Base-by-base conservation (phyloP, 306 rosid genomes). In the Delonix regia region DNA sequence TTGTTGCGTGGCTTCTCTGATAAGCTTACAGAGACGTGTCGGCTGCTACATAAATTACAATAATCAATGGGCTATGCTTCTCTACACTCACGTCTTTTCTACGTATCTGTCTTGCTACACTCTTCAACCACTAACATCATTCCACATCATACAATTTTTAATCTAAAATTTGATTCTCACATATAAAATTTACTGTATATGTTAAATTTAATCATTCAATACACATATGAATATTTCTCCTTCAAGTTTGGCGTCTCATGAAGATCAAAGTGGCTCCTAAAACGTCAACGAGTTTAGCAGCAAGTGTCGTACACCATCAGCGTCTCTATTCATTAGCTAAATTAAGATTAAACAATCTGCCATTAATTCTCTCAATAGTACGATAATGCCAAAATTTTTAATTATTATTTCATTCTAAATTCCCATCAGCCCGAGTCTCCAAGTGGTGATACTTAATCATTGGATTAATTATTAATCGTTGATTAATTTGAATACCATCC, bases 1-100 rank as follows among this genome's bases (percentile, higher is more conserved):
- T 8, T 8, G 44, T 88, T 87, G 94, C 84, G 91, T 87, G 83
- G 83, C 93, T 90, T 90, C 82, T 66, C 38, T 71, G 63, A 84
- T 76, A 92, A 85, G 94, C 84, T 76, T 30, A 33, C 30, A 25
- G 25, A 59, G 52, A 63, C 75, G 68, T 85, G 90, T 89, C 83
- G 84, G 82, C 76, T 78, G 61, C 70, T n/a, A 48, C 62, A 72
- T 52, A 81, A 67, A 60, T 6, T 60, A 22, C 49, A 9, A 76
- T 39, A 47, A 81, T 69, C 2, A 0, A 11, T 41, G 66, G 45
- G 64, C 9, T 61, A 19, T 74, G 24, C 3, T 81, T 51, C 0
- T 55, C 53, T 81, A 76, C 70, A 21, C 6, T 28, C 75, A 10
- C 12, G 30, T 73, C 57, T 64, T 68, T 74, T 27, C 24, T 47